Evolutionary conservation across 169 alveolate genomes (phyloP).

Genomic region (Plasmodium relictum): DNA sequence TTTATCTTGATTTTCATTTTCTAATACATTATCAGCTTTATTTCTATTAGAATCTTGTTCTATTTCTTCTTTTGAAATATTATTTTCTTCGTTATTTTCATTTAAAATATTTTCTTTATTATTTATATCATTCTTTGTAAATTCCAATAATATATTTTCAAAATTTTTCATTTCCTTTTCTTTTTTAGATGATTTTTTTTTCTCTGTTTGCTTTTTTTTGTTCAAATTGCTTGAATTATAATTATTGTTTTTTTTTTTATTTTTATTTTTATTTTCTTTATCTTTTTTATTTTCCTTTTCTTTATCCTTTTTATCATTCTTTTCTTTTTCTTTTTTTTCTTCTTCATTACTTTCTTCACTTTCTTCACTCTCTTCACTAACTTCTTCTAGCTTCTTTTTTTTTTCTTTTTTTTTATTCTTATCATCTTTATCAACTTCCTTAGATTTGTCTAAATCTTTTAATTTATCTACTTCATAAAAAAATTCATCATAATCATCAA

Average conservation of each 20-base stretch:
- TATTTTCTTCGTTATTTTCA: not conserved
- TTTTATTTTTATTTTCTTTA: constrained; percentile 1
- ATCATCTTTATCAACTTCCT: not conserved
- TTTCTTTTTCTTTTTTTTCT: not conserved
- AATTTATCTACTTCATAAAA: constrained; percentile 57
- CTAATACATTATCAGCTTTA: constrained; percentile 8
- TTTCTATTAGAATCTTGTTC: not conserved
- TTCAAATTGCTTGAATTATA: not conserved
- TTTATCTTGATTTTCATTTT: constrained; percentile 13
- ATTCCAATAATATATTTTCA: constrained; percentile 43
- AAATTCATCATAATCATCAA: constrained; percentile 63
- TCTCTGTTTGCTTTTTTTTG: constrained; percentile 9
- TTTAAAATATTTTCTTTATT: not conserved
- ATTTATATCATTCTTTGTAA: constrained; percentile 6
- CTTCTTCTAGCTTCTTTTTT: constrained; percentile 10
- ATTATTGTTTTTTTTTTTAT: constrained; percentile 1
- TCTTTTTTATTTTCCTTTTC: not conserved
- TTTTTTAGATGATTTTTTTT: constrained; percentile 31
- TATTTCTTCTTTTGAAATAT: not conserved
- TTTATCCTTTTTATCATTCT: not conserved
- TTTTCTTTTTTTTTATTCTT: constrained; percentile 38
- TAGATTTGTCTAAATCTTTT: constrained; percentile 14
- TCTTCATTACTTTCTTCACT: constrained; percentile 22
- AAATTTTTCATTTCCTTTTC: constrained; percentile 21
- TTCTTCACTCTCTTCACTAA: constrained; percentile 21